Percentiles rank a stretch among this genome's conserved stretches.
Evolutionary conservation across 495 filamentous ascomycete species (phyloP).

Genomic region (Pseudevernia furfuracea): DNA sequence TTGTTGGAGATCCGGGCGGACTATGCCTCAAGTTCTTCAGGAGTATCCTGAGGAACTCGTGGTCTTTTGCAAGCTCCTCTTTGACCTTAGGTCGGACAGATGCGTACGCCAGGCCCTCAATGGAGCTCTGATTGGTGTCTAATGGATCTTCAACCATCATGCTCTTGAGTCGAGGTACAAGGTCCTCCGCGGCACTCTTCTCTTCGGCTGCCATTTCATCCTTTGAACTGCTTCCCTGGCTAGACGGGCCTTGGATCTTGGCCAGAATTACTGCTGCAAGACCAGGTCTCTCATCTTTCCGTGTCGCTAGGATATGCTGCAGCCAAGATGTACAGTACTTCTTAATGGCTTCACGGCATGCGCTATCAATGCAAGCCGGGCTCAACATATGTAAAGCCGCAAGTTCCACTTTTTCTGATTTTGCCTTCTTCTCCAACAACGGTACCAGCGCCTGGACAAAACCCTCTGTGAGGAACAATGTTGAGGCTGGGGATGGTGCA

Average conservation of each 20-base stretch:
- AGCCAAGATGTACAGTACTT: slow-evolving; percentile 80
- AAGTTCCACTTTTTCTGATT: slow-evolving; percentile 69
- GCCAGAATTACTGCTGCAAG: slow-evolving; percentile 81
- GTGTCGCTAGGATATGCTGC: slow-evolving; percentile 63
- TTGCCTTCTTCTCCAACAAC: slow-evolving; percentile 63
- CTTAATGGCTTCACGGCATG: slow-evolving; percentile 69
- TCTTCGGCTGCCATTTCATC: slow-evolving; percentile 34
- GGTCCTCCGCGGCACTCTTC: slow-evolving; percentile 59
- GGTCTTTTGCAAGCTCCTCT: slow-evolving; percentile 63
- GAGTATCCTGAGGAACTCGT: slow-evolving; percentile 55
- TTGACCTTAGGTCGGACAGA: slow-evolving; percentile 77
- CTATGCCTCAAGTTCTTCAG: slow-evolving; percentile 46
- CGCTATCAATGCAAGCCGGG: slow-evolving; percentile 74
- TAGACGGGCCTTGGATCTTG: slow-evolving; percentile 47
- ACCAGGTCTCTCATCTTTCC: slow-evolving; percentile 53
- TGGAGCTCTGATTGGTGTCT: slow-evolving; percentile 53
- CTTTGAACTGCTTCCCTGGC: slow-evolving; percentile 35
- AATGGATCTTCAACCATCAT: slow-evolving; percentile 59
- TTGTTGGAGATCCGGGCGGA: slow-evolving; percentile 49
- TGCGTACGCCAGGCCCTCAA: slow-evolving; percentile 90
- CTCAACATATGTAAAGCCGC: slow-evolving; percentile 81
- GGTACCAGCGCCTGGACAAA: slow-evolving; percentile 65
- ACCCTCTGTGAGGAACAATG: slow-evolving; percentile 75
- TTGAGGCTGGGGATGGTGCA: slow-evolving; percentile 57
- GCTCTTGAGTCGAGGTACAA: slow-evolving; percentile 69